A percentile compares a stretch with the other conserved stretches of the same genome.
Conservation (phyloP, 2,329 filamentous ascomycete genomes). For the Verticillium isaacii region DNA sequence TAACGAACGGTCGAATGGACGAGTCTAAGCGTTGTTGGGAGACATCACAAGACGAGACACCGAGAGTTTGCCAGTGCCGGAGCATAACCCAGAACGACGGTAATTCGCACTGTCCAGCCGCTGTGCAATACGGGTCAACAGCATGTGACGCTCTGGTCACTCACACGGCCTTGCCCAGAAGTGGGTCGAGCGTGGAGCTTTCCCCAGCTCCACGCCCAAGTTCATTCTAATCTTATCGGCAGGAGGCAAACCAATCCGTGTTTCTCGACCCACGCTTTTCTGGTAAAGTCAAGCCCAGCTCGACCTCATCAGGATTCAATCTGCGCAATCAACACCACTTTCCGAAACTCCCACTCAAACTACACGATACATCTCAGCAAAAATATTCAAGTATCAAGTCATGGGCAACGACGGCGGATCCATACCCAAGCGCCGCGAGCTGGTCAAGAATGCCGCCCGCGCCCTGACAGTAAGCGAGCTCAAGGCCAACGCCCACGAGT, state of each 20-base stretch:
- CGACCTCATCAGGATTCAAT: no score
- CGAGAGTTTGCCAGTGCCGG: background rate
- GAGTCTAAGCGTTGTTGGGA: background rate
- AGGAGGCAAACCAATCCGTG: no score
- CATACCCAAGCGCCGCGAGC: constrained; percentile 91
- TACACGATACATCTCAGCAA: background rate
- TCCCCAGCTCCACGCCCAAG: no score
- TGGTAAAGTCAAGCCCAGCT: no score
- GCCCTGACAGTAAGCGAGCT: constrained; percentile 77
- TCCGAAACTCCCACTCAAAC: background rate
- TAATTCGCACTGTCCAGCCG: background rate
- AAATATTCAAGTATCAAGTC: constrained; percentile 1
- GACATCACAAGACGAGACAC: background rate
- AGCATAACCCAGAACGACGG: background rate
- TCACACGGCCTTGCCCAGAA: no score
- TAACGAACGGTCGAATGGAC: background rate
- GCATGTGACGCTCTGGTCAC: background rate
- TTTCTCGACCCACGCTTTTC: no score
- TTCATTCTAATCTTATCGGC: no score
- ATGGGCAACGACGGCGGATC: constrained; percentile 99
- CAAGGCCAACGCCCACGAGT: constrained; percentile 83
- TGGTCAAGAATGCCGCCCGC: constrained; percentile 89
- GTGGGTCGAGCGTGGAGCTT: no score
- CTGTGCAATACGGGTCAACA: background rate
- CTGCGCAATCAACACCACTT: background rate